Base-by-base conservation (phyloP, 2,329 filamentous ascomycete species). In the Trichoderma pleuroti region DNA sequence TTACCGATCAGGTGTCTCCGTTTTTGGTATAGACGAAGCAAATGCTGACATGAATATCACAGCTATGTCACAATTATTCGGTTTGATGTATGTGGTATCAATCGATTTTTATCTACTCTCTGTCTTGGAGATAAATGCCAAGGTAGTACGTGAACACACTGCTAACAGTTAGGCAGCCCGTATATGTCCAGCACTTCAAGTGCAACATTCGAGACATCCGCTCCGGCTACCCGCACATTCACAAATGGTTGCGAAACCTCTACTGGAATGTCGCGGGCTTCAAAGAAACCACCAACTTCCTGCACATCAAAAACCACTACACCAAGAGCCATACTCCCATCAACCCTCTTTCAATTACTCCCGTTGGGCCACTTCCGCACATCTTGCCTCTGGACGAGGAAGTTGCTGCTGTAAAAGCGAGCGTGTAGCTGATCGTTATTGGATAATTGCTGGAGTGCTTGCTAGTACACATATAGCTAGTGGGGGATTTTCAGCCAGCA, bases 131-230 rank as follows among this genome's bases (percentile, higher is more conserved):
- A 21, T 46, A 4, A n/a, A 21, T 11, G 18, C 7, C n/a, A 42
- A 8, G 16, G 2, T n/a, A 46, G 10, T 26, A 4, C 46, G 3
- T 56, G 26, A 21, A 9, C 8, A 34, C 11, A 12, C 10, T 24
- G 16, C 68, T 66, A 65, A 65, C 16, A n/a, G 14, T 10, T 26
- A 2, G 34, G 12, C 26, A 70, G 68, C 84, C 85, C 18, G 91
- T 92, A 75, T 96, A 96, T 77, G 91, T 96, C 63, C 93, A 95
- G 81, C 91, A 94, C 81, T 94, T 94, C 84, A 92, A 92, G 81
- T 94, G 91, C 83, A 97, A 97, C 81, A 84, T 97, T 72, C 86
- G 90, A 26, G 93, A 96, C 80, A 94, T 97, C 77, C 86, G 93
- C 52, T 90, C 87, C 5, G 93, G 93, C 3, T 97, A 95, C 79